These are phyloP conservation scores for Tetrahymena malaccensis DNA, from an alignment of 73 alveolate genomes.

Conservation along the genomic window DNA sequence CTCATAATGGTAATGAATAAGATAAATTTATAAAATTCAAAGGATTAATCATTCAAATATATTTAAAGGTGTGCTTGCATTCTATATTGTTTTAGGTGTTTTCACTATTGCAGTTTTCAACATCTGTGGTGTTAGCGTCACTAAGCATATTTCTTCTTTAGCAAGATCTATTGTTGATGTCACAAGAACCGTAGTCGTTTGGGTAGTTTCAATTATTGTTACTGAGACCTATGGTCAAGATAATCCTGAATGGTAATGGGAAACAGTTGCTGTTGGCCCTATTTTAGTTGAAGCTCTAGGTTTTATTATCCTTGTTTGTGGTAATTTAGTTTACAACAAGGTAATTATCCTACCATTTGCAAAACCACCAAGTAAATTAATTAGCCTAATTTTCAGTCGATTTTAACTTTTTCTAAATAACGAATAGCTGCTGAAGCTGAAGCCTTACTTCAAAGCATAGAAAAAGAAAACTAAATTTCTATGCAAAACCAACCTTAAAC, in stretches of 20 bases:
- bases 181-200: slow-evolving; percentile 69
- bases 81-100: slow-evolving; percentile 54
- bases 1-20: background rate
- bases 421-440: background rate
- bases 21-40: background rate
- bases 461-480: background rate
- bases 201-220: slow-evolving; percentile 49
- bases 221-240: background rate
- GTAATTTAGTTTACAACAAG: slow-evolving; percentile 82
- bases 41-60: background rate
- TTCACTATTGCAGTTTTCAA: slow-evolving; percentile 83
- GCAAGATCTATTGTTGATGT: slow-evolving; percentile 82
- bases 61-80: slow-evolving; percentile 1
- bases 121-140: slow-evolving; percentile 81
- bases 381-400: background rate
- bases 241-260: slow-evolving; percentile 13
- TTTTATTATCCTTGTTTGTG: slow-evolving; percentile 61
- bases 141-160: slow-evolving; percentile 80
- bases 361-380: background rate
- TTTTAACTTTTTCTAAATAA: background rate
- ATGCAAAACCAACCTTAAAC: background rate
- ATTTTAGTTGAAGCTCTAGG: slow-evolving; percentile 57
- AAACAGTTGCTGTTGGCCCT: slow-evolving; percentile 16
- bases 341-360: slow-evolving; percentile 25
- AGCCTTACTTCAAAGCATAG: background rate